These are phyloP conservation scores for Backusella macrospora DNA, from an alignment of 192 early-diverging fungal genomes.

Conservation along the genomic window DNA sequence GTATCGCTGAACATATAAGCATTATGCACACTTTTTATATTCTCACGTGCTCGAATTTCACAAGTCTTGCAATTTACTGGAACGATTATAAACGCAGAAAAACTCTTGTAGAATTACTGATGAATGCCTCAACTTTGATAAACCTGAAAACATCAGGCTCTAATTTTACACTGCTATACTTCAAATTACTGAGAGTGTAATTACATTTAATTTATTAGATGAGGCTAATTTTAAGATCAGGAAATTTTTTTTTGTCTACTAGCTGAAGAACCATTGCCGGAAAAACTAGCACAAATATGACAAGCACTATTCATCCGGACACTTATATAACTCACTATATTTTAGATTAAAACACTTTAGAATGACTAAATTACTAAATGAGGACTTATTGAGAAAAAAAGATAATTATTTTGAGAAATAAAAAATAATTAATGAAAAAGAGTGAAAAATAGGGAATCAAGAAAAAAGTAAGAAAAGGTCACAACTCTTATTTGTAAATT, in stretches of 20 bases:
- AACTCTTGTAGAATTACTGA: not conserved
- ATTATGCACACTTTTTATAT: not conserved
- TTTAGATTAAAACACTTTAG: not conserved
- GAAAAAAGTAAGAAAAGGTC: too few relatives aligned
- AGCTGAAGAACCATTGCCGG: not conserved
- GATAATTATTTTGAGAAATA: too few relatives aligned
- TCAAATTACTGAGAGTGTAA: not conserved
- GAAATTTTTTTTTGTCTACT: not conserved
- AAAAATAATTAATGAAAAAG: too few relatives aligned
- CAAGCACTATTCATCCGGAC: not conserved
- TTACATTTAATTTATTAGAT: not conserved
- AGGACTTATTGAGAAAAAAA: too few relatives aligned
- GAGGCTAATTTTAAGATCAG: not conserved
- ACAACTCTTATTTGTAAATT: too few relatives aligned
- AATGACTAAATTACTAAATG: too few relatives aligned
- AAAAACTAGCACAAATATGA: not conserved
- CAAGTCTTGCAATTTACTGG: not conserved
- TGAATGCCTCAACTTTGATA: not conserved
- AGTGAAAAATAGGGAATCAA: too few relatives aligned
- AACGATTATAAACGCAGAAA: not conserved
- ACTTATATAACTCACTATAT: not conserved
- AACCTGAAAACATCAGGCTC: not conserved
- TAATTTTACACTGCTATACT: not conserved
- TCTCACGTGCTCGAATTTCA: not conserved
- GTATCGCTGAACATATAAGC: not conserved